Percentiles rank a stretch among this genome's conserved stretches.
Conservation (phyloP, 495 filamentous ascomycete species). For the Arthonia radiata region DNA sequence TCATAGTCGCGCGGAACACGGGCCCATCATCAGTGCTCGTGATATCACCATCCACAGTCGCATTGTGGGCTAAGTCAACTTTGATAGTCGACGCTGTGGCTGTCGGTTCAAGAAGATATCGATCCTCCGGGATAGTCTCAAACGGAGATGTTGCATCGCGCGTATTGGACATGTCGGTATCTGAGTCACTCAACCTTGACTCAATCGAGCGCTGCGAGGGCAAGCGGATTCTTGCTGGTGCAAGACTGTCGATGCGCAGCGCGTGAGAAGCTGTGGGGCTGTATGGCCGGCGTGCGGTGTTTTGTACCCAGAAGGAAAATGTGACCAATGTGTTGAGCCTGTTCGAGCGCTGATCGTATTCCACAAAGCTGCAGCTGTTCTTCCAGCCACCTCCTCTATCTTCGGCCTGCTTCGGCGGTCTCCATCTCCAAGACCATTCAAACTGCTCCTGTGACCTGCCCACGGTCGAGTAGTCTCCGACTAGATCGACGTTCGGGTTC, state of each 20-base stretch:
- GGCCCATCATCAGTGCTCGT: constrained; percentile 77
- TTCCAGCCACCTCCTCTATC: constrained; percentile 84
- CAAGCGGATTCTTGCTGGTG: constrained; percentile 52
- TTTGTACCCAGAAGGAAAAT: constrained; percentile 89
- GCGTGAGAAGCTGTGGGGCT: constrained; percentile 15
- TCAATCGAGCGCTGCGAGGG: constrained; percentile 62
- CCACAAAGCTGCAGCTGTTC: constrained; percentile 84
- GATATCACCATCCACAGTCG: constrained; percentile 72
- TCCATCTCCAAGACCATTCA: constrained; percentile 93
- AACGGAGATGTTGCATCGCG: constrained; percentile 42
- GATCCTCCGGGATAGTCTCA: constrained; percentile 22
- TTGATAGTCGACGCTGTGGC: constrained; percentile 36
- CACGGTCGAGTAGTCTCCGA: constrained; percentile 66
- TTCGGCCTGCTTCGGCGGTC: constrained; percentile 58
- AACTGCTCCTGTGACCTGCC: constrained; percentile 68
- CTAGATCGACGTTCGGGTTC: constrained; percentile 78
- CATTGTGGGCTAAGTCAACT: constrained; percentile 66
- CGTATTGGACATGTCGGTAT: constrained; percentile 22
- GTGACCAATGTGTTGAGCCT: constrained; percentile 64
- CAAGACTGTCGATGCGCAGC: constrained; percentile 41
- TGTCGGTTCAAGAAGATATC: constrained; percentile 13
- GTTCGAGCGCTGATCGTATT: constrained; percentile 87
- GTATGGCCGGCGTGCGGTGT: constrained; percentile 12
- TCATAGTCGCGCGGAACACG: constrained; percentile 89
- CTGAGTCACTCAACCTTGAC: constrained; percentile 47